A percentile compares a stretch with the other conserved stretches of the same genome.
phyloP scores from a whole-genome alignment of 2,329 filamentous ascomycete species.

The Dactylonectria estremocensis region DNA sequence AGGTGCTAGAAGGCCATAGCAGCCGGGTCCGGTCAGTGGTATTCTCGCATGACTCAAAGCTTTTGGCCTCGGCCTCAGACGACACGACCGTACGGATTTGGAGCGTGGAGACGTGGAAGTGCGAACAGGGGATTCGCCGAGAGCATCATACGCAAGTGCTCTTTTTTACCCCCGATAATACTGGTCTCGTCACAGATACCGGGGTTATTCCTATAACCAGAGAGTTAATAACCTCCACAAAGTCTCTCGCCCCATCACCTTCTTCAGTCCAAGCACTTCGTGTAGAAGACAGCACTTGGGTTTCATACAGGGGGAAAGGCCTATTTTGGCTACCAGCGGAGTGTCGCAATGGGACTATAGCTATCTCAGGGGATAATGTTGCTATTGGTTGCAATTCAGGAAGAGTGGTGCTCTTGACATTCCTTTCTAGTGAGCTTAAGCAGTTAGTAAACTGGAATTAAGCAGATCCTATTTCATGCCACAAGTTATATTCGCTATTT shows the following conservation, averaged over 20 bases:
- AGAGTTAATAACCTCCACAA: too few species aligned
- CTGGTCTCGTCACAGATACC: too few species aligned
- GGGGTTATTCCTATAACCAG: too few species aligned
- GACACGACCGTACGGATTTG: slow-evolving; percentile 16
- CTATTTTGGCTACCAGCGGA: slow-evolving; percentile 11
- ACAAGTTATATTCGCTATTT: neutral
- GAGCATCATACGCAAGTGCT: too few species aligned
- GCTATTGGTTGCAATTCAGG: slow-evolving; percentile 12
- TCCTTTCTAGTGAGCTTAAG: too few species aligned
- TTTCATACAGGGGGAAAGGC: neutral
- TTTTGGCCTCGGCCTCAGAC: slow-evolving; percentile 9
- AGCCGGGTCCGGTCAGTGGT: neutral
- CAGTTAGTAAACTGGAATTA: too few species aligned
- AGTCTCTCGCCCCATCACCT: neutral
- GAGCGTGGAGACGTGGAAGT: neutral
- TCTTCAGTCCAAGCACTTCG: neutral
- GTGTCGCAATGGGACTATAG: neutral
- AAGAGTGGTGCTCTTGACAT: neutral
- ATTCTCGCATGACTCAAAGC: slow-evolving; percentile 31
- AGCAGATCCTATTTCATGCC: too few species aligned
- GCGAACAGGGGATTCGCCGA: neutral
- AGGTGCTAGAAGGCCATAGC: neutral
- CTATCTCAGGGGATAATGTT: neutral
- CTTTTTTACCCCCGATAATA: too few species aligned
- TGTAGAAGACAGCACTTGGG: neutral